Percentiles rank a stretch among this genome's conserved stretches.
Conservation (phyloP, 192 early-diverging fungal species). For the Phlyctochytrium bullatum region DNA sequence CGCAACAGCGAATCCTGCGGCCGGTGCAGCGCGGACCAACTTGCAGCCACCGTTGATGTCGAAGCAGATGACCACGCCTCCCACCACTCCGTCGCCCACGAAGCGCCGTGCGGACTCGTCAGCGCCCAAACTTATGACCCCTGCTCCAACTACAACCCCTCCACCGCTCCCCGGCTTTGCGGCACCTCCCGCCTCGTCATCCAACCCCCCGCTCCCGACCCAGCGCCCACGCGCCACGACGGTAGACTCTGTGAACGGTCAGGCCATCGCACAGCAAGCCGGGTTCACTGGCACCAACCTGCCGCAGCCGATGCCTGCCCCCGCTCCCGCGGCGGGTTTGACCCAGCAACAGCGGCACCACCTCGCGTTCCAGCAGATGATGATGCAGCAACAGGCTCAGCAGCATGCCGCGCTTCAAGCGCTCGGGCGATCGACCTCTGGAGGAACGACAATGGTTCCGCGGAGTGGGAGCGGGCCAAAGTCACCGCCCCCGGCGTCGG, state of each 20-base stretch:
- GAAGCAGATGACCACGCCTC: neutral
- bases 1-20: neutral
- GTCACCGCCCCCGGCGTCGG: neutral
- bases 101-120: neutral
- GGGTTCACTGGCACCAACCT: no score
- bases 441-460: neutral
- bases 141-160: no score
- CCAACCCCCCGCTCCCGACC: neutral
- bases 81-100: neutral
- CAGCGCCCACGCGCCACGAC: neutral
- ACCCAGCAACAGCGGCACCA: neutral
- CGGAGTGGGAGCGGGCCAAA: neutral
- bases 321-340: neutral
- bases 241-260: neutral
- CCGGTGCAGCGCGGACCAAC: no score
- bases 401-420: neutral
- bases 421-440: neutral
- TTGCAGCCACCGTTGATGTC: neutral
- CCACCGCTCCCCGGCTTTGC: neutral
- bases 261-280: no score
- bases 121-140: no score
- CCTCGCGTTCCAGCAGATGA: neutral
- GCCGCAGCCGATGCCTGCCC: neutral
- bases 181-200: neutral
- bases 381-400: neutral